These are phyloP conservation scores for Dillenia turbinata DNA, from an alignment of 164 flowering plant species.

Conservation along the genomic window DNA sequence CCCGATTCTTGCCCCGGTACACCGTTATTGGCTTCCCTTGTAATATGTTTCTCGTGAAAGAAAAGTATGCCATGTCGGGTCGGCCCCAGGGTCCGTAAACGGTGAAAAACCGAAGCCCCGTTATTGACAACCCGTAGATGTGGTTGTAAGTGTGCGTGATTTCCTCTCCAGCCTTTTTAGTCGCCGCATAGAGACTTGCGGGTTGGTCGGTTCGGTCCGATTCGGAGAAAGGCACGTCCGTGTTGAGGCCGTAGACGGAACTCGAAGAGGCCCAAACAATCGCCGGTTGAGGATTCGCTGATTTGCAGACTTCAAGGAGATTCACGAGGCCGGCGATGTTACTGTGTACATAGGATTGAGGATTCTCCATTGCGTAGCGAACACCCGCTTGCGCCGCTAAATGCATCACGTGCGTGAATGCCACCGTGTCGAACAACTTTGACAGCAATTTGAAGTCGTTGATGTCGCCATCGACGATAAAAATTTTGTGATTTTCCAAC, in stretches of 20 bases:
- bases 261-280: constrained; percentile 83
- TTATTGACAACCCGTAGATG: constrained; percentile 37
- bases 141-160: constrained; percentile 71
- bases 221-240: constrained; percentile 64
- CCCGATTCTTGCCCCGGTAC: constrained; percentile 65
- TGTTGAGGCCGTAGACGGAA: constrained; percentile 79
- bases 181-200: constrained; percentile 73
- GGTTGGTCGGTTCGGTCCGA: constrained; percentile 72
- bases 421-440: constrained; percentile 60
- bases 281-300: constrained; percentile 68
- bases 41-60: constrained; percentile 60
- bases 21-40: constrained; percentile 75
- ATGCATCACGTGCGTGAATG: constrained; percentile 79
- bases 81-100: constrained; percentile 52
- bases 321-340: constrained; percentile 72
- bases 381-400: constrained; percentile 41
- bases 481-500: constrained; percentile 32
- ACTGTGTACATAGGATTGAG: constrained; percentile 65
- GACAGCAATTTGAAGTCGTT: constrained; percentile 48
- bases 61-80: constrained; percentile 87
- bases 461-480: constrained; percentile 66
- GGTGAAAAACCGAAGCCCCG: constrained; percentile 73
- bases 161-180: constrained; percentile 67
- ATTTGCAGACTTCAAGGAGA: constrained; percentile 58
- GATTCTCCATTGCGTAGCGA: constrained; percentile 80